Evolutionary conservation across 768 basidiomycete species (phyloP).

Genomic region (Daedaleopsis sinensis): DNA sequence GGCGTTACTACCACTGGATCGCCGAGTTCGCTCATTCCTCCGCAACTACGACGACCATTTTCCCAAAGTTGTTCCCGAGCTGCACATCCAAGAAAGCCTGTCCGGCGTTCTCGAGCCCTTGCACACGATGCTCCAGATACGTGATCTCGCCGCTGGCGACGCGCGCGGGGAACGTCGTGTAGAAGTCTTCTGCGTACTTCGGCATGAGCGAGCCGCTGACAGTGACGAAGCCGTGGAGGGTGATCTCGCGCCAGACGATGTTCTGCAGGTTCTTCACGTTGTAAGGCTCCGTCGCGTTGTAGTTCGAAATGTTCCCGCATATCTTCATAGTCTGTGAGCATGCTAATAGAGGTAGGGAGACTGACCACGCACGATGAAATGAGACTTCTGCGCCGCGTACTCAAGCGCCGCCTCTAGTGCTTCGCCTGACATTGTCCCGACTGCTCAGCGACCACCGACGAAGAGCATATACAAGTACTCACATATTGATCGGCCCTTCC

Average conservation of each 20-base stretch:
- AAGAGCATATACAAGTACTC: background rate
- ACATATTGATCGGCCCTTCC: conserved; percentile 59
- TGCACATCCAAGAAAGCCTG: conserved; percentile 39
- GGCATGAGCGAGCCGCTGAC: conserved; percentile 27
- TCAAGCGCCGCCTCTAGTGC: conserved; percentile 6
- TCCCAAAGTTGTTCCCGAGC: conserved; percentile 38
- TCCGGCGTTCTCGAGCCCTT: conserved; percentile 37
- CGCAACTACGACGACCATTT: conserved; percentile 38
- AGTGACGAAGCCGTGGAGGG: conserved; percentile 36
- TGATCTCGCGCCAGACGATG: conserved; percentile 32
- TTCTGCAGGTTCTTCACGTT: conserved; percentile 28
- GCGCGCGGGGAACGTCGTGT: conserved; percentile 30
- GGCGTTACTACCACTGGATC: background rate
- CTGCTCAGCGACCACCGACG: background rate
- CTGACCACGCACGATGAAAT: conserved; percentile 15
- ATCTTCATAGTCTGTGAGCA: conserved; percentile 27
- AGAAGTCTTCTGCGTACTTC: conserved; percentile 34
- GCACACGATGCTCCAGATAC: conserved; percentile 36
- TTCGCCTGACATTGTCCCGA: conserved; percentile 8
- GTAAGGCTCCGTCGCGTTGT: conserved; percentile 26
- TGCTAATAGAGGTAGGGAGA: no score
- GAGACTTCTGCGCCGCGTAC: background rate
- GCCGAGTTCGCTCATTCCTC: conserved; percentile 22
- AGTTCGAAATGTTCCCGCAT: conserved; percentile 34
- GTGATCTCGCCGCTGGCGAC: conserved; percentile 40